Evolutionary conservation across 2,329 filamentous ascomycete genomes (phyloP).

Genomic region (Fusarium chuoi): DNA sequence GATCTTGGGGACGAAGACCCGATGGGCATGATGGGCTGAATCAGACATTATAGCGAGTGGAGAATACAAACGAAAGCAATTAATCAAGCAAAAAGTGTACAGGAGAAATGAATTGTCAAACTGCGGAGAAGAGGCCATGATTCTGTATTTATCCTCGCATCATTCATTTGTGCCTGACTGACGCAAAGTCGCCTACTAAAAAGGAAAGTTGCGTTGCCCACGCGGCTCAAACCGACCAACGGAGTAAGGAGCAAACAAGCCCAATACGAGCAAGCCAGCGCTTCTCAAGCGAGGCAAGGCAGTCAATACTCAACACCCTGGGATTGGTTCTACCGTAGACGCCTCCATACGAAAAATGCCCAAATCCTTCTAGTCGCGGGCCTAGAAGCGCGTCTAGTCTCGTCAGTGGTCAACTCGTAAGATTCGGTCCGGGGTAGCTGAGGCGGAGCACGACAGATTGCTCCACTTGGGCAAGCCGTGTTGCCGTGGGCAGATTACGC

Average conservation of each 20-base stretch:
- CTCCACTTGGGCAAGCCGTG: slow-evolving; percentile 7
- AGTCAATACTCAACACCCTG: neutral
- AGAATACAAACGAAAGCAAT: neutral
- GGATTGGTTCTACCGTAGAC: slow-evolving; percentile 10
- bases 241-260: neutral
- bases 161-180: neutral
- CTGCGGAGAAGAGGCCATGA: neutral
- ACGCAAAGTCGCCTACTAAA: neutral
- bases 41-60: neutral
- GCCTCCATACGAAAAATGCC: neutral
- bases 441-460: neutral
- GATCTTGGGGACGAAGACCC: neutral
- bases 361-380: neutral
- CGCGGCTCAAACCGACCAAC: neutral
- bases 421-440: slow-evolving; percentile 2
- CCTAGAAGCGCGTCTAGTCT: neutral
- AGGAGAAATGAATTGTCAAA: neutral
- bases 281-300: neutral
- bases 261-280: neutral
- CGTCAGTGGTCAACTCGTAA: slow-evolving; percentile 9
- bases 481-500: slow-evolving; percentile 14
- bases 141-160: slow-evolving; percentile 1
- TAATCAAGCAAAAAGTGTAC: neutral
- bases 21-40: neutral
- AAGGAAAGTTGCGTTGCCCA: neutral